Evolutionary conservation across 805 yeast genomes (phyloP).

Genomic region (Candida koratica): DNA sequence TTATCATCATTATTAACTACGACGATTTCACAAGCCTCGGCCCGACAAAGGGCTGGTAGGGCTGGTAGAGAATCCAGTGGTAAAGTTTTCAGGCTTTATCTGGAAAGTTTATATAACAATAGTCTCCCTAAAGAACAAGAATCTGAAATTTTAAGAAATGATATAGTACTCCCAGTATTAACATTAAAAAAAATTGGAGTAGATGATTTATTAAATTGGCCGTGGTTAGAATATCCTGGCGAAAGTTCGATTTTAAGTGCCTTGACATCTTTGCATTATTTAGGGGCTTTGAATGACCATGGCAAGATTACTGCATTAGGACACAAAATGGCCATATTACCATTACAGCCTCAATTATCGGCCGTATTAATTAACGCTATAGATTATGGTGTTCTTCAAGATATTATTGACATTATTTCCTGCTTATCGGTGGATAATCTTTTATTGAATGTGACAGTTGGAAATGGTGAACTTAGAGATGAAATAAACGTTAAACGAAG

Average conservation of each 20-base stretch:
- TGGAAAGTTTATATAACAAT: conserved; percentile 62
- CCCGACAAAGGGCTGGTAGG: conserved; percentile 46
- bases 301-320: conserved; percentile 82
- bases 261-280: conserved; percentile 67
- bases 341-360: conserved; percentile 88
- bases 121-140: conserved; percentile 73
- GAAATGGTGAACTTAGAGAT: conserved; percentile 71
- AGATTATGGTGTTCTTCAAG: conserved; percentile 51
- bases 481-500: conserved; percentile 75
- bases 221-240: conserved; percentile 92
- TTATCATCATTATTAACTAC: conserved; percentile 89
- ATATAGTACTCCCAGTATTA: conserved; percentile 77
- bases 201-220: conserved; percentile 78
- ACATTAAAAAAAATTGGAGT: conserved; percentile 82
- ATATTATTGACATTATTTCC: conserved; percentile 84
- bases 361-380: conserved; percentile 76
- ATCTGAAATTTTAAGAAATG: conserved; percentile 87
- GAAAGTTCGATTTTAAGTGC: conserved; percentile 72
- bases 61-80: conserved; percentile 98
- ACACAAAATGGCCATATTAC: conserved; percentile 80
- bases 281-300: conserved; percentile 71
- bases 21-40: conserved; percentile 91
- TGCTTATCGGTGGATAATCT: conserved; percentile 92
- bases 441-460: conserved; percentile 59
- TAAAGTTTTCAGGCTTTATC: conserved; percentile 78